Base-by-base conservation (phyloP, 768 basidiomycete genomes). In the Termitomyces sp. region DNA sequence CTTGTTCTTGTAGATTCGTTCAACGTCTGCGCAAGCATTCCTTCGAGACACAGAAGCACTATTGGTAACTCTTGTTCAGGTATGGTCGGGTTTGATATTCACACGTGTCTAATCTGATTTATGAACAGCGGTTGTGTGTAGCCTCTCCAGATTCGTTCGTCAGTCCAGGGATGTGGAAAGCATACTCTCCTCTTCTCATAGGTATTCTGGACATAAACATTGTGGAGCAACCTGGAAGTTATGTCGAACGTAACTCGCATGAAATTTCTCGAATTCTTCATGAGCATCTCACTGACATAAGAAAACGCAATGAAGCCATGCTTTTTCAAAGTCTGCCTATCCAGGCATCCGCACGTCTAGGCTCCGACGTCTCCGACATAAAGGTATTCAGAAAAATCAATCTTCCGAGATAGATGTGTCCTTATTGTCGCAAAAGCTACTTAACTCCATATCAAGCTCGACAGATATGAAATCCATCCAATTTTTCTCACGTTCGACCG, bases 261-360 rank as follows among this genome's bases (percentile, higher is more conserved):
- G 78, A 78, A 57, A 67, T 85, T 60, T 81, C 72, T 49, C 77
- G 74, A 47, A 72, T 75, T 1, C 73, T 93, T 36, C 68, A 78
- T 4, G 81, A 83, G 52, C 83, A 86, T 58, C 79, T 91, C 48
- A 72, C 75, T n/a, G 88, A 90, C 65, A 83, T 94, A 27, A 85
- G 81, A 61, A 76, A 81, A 55, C 80, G 94, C 57, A 95, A 94
- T 59, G 89, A 94, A 59, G 88, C 89, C 2, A 85, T 93, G 80
- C 70, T 89, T 34, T 91, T 93, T 61, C 78, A 79, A 45, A 83
- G 83, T 62, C 77, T 87, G 9, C 86, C 88, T 37, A 77, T 82
- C 0, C 83, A 85, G 33, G 79, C 78, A 8, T 78, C 85, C 12
- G 83, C 82, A 33, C 76, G 78, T 34, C 76, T 90, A 16, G 83